Percentiles rank a stretch among this genome's conserved stretches.
Conservation (phyloP, 2,329 filamentous ascomycete species). For the Alternaria burnsii region DNA sequence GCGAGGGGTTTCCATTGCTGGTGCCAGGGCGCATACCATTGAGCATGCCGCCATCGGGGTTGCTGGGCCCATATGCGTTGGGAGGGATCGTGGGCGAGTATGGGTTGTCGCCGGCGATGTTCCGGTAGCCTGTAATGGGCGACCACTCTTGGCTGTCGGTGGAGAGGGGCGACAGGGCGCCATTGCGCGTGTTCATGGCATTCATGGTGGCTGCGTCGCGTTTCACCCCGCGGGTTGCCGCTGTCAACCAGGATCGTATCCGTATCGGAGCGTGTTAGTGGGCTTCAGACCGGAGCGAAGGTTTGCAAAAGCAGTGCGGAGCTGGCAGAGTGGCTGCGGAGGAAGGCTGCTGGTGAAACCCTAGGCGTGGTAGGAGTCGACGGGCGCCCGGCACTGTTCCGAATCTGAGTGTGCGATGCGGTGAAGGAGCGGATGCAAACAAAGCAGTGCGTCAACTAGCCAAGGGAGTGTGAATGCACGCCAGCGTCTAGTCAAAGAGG, state of each 20-base stretch:
- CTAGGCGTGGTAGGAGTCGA: slow-evolving; percentile 20
- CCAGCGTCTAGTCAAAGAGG: slow-evolving; percentile 37
- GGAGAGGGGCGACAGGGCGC: slow-evolving; percentile 52
- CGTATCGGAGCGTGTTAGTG: slow-evolving; percentile 16
- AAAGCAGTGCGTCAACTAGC: slow-evolving; percentile 19
- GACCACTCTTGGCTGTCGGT: slow-evolving; percentile 54
- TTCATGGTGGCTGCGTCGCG: slow-evolving; percentile 24
- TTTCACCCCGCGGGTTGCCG: slow-evolving; percentile 35
- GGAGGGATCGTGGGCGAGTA: slow-evolving; percentile 50
- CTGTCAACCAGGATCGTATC: slow-evolving; percentile 30
- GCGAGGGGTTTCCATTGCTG: slow-evolving; percentile 71
- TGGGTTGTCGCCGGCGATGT: slow-evolving; percentile 48
- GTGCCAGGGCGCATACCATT: slow-evolving; percentile 58
- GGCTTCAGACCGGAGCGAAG: slow-evolving; percentile 10
- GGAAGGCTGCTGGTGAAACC: slow-evolving; percentile 26
- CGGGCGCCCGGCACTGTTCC: slow-evolving; percentile 18
- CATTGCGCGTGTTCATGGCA: slow-evolving; percentile 50
- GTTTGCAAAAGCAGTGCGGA: slow-evolving; percentile 9
- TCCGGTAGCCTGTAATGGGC: slow-evolving; percentile 51
- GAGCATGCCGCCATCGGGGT: slow-evolving; percentile 58
- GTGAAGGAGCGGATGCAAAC: slow-evolving; percentile 25
- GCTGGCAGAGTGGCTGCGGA: slow-evolving; percentile 15
- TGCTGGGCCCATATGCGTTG: slow-evolving; percentile 45
- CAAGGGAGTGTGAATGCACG: slow-evolving; percentile 28
- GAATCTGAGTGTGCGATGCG: slow-evolving; percentile 4